Percentiles rank a stretch among this genome's conserved stretches.
phyloP scores from a whole-genome alignment of 164 flowering plant genomes.

The Berberis vulgaris region DNA sequence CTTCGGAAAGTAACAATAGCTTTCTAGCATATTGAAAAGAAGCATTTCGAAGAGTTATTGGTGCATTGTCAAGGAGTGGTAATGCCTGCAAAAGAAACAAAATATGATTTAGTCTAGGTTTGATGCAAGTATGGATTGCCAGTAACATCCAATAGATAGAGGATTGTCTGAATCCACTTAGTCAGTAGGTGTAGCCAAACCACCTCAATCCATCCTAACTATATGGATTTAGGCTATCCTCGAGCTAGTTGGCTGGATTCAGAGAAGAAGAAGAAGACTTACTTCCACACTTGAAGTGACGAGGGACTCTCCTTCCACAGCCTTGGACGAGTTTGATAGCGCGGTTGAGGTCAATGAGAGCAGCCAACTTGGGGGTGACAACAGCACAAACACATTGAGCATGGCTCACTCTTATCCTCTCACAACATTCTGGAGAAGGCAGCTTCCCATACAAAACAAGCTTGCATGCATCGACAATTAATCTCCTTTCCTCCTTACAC shows the following conservation, averaged over 20 bases:
- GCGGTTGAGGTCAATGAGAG: slow-evolving; percentile 20
- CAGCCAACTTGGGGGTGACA: slow-evolving; percentile 23
- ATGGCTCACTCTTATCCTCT: slow-evolving; percentile 17
- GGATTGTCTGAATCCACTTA: too few species aligned
- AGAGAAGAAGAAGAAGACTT: slow-evolving; percentile 9
- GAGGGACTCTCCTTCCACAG: slow-evolving; percentile 33
- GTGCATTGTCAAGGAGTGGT: too few species aligned
- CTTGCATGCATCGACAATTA: slow-evolving; percentile 11
- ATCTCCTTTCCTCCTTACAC: slow-evolving; percentile 19
- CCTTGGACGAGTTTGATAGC: slow-evolving; percentile 24
- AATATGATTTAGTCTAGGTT: too few species aligned
- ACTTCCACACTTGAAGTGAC: slow-evolving; percentile 38
- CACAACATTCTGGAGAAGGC: slow-evolving; percentile 23
- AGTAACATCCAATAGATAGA: too few species aligned
- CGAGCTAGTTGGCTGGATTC: background rate
- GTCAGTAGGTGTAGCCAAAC: background rate
- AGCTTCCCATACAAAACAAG: slow-evolving; percentile 15
- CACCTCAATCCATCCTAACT: background rate
- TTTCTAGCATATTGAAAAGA: too few species aligned
- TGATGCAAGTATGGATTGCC: too few species aligned
- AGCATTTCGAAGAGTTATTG: too few species aligned
- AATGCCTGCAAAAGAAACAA: too few species aligned
- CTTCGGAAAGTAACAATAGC: too few species aligned
- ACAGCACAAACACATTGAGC: slow-evolving; percentile 27
- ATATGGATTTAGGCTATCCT: background rate